Base-by-base conservation (phyloP, 2,329 filamentous ascomycete genomes). In the Colletotrichum theobromicola region DNA sequence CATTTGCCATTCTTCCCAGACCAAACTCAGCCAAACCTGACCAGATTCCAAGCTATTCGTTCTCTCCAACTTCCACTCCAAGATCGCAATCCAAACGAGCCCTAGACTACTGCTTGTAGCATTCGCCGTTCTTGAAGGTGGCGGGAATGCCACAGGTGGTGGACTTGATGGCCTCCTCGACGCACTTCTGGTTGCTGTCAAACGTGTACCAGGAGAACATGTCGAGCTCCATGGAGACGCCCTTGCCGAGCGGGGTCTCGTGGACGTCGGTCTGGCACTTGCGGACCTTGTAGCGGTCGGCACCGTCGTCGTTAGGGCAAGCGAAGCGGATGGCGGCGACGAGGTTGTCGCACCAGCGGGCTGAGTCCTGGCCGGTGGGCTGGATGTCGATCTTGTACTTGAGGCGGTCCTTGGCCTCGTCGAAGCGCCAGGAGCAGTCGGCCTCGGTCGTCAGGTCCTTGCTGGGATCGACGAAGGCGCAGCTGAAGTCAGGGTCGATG, bases 341-440 rank as follows among this genome's bases (percentile, higher is more conserved):
- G 26, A 70, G 18, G 32, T 34, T 50, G n/a, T 35, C 32, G 21
- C 68, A 70, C 68, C 68, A 70, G 50, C 21, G 26, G n/a, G 32
- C 30, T 4, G 34, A 34, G 50, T 66, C 34, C 61, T 70, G 68
- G 34, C 68, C 61, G n/a, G 68, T 66, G 4, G 68, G 60, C 18
- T 34, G 24, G 34, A 70, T 58, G 34, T 37, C 61, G n/a, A 70
- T n/a, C 32, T 65, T 58, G 68, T 70, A 70, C 32, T 70, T 57
- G 10, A 70, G 37, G 24, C 28, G 32, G 34, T 58, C 15, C 7
- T 21, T 13, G 18, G 21, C 12, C n/a, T 46, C 21, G 24, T 42
- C 32, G 21, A 26, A 32, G 26, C 30, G 13, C 50, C 58, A 65
- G 12, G 68, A 70, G 28, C 68, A 70, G 32, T 60, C 26, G n/a